Conservation (phyloP, 495 filamentous ascomycete genomes). For the Cladorrhinum samala region DNA sequence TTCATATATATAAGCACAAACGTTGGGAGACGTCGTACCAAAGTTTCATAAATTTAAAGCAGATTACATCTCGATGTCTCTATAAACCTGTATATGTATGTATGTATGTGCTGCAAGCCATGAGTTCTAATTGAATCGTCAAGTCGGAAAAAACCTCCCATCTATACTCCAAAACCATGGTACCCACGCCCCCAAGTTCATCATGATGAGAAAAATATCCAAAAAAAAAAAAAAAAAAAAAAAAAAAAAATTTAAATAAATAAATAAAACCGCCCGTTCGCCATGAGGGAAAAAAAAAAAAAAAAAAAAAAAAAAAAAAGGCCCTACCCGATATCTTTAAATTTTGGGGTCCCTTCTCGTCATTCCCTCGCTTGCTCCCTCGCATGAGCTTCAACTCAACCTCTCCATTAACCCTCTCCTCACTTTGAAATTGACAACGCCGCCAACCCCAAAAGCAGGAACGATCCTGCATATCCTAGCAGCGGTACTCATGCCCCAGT, state of each 20-base stretch:
- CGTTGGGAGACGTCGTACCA: no score
- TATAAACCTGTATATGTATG: no score
- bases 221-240: not conserved
- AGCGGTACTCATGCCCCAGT: slow-evolving; percentile 70
- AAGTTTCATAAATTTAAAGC: no score
- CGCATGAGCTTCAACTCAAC: slow-evolving; percentile 32
- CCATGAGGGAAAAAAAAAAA: not conserved
- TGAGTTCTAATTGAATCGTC: no score
- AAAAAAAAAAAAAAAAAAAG: not conserved
- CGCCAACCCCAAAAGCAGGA: slow-evolving; percentile 89
- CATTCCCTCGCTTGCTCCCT: no score
- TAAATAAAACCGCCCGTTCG: not conserved
- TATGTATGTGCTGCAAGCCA: no score
- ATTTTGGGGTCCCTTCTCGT: not conserved
- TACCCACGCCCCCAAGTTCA: slow-evolving; percentile 1
- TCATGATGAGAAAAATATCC: not conserved
- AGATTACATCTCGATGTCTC: no score
- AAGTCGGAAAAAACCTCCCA: no score
- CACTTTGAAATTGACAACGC: slow-evolving; percentile 76
- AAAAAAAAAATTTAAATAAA: not conserved
- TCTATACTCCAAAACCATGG: not conserved
- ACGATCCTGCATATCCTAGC: slow-evolving; percentile 88
- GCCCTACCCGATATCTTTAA: not conserved
- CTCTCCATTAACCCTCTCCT: slow-evolving; percentile 48
- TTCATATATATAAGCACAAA: no score